Evolutionary conservation across 2,329 filamentous ascomycete species (phyloP), one percentile per base, ranked within the genome.

Genomic region (Chaetomium sp.): DNA sequence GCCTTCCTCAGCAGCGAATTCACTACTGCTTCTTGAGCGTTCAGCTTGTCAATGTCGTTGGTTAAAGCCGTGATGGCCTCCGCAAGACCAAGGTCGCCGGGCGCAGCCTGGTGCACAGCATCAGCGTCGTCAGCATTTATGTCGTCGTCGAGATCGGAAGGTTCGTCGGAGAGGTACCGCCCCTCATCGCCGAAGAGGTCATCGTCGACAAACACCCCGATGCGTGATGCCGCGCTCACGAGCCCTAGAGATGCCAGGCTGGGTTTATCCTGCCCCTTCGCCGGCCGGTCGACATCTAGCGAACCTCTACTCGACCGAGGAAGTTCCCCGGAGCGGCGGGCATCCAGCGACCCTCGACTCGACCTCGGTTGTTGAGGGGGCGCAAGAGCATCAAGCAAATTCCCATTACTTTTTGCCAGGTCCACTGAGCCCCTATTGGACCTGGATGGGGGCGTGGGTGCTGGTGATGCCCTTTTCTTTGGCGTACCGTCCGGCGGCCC

Each of bases 1-100:
- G 96, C 95, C 78, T 99, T 99, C 64, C 91, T 87, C 2, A 92
- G 95, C 64, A 99, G 79, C 1, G 94, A 96, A 71, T 97, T 92
- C 21, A 99, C 87, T 21, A 99, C 91, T 1, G 90, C 90, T 71
- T 97, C 92, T 77, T 99, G 95, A 3, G 93, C 88, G 10, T 86
- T 84, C 21, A 99, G 83, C 69, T 93, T 91, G 72, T 97, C 93
- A 67, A 99, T 97, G 69, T 98, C 93, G 57, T 89, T 88, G 0
- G 90, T 92, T n/a, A 99, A 83, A 1, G 86, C 88, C 51, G 91
- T 89, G 69, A 99, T 97, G 10, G 96, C 94, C 78, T 99, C 96
- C 0, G 93, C 92, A 38, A 99, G 79, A 0, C 95, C 95, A 2
- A 99, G 84, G 75, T 99, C 95, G 45, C 95, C 95, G 1, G 96